Base-by-base conservation (phyloP, 768 basidiomycete genomes). In the Phaeotremella skinneri region DNA sequence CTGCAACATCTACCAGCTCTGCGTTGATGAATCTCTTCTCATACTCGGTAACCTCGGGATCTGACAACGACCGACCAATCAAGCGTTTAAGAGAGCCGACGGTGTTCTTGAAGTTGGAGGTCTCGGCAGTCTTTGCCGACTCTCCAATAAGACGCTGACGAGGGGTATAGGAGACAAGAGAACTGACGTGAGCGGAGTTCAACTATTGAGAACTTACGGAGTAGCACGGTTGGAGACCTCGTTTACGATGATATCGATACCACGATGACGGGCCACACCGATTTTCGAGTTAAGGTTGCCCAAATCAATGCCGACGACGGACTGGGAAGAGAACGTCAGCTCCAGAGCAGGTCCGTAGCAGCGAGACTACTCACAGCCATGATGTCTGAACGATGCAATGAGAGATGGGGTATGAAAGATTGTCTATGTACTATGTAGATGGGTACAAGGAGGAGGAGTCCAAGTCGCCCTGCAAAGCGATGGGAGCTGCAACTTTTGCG, bases 221-320 rank as follows among this genome's bases (percentile, higher is more conserved):
- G 93, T 98, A 16, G 87, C 84, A 55, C 96, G 88, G 82, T 97
- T 97, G 16, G 93, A 97, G 61, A 93, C 91, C 78, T 99, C 94
- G 78, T 99, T 99, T 61, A 85, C 82, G 81, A 99, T 94, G 79
- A 99, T 92, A 83, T 99, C 94, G 81, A 99, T 94, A 68, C 94
- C 94, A 74, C 90, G 84, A 80, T 90, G 87, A 79, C 92, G 84
- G 20, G 92, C 92, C 64, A 94, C 92, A 81, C 92, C 92, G 76
- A 97, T 92, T 84, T 93, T 91, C 80, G 87, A 89, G 78, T 87
- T 85, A 14, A 93, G 83, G 54, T 90, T 85, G 75, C 92, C 92
- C 76, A 94, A 85, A 82, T 97, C 92, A 68, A 96, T 85, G 73
- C 92, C 92, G 69, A 97, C 92, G 80, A 94, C 92, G 65, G 72